Base-by-base conservation (phyloP, 768 basidiomycete species). In the Pulveroboletus sp. region DNA sequence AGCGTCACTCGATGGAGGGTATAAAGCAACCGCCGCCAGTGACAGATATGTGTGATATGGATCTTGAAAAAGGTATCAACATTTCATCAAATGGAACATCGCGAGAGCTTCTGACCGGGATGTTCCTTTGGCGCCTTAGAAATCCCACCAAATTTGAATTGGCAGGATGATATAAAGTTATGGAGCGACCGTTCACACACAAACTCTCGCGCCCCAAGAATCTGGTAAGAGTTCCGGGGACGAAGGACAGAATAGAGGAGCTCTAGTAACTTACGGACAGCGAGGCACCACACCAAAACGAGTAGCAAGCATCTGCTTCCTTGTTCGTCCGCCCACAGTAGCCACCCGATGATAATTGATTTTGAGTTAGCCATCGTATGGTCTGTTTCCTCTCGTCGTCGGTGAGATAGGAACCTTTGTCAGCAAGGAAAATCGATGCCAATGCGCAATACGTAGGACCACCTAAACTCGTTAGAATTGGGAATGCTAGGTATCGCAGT, bases 1-100 rank as follows among this genome's bases (percentile, higher is more conserved):
- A 11, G 67, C 43, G 5, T 60, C 31, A 40, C 52, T 32, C 61
- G 31, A 56, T n/a, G 78, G 77, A 27, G 80, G 72, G 65, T 78
- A 81, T 60, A 94, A 75, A 2, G 90, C 75, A 17, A 94, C 59
- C 0, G 90, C 85, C 0, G 95, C 94, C 31, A 97, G 70, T 2
- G 90, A 82, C 25, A 97, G 74, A 65, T 97, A 98, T 0, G 94
- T 97, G 59, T 99, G 95, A 61, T 92, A 95, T 0, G 95, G 93
- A 71, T 99, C 95, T 87, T 60, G 20, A 27, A 51, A 51, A 36
- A 24, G n/a, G 36, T 13, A 54, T 60, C 44, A 66, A 47, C 21
- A 8, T 37, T 12, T 5, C 32, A 35, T 32, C 16, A 6, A 24
- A 34, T 36, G 34, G 7, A 40, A 23, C 13, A 8, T 33, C 16